Conservation (phyloP, 2,329 filamentous ascomycete species). For the Bipolaris victoriae region DNA sequence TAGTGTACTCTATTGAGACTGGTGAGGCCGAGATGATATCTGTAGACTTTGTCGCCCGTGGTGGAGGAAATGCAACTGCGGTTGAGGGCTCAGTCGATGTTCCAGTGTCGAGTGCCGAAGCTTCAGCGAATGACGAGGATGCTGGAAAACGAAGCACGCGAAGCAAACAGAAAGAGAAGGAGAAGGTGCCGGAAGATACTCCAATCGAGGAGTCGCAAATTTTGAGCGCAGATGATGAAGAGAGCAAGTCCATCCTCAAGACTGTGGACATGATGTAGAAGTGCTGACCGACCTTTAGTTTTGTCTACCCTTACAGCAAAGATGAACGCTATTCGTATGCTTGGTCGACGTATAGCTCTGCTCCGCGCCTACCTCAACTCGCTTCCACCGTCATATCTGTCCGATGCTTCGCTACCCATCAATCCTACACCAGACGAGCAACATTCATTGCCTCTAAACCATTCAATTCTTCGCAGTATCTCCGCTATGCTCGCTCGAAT, state of each 20-base stretch:
- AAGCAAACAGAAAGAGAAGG: constrained; percentile 59
- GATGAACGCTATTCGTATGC: constrained; percentile 91
- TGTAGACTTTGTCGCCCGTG: constrained; percentile 88
- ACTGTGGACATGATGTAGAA: neutral
- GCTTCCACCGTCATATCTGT: constrained; percentile 70
- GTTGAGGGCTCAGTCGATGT: constrained; percentile 43
- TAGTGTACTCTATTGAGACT: constrained; percentile 88
- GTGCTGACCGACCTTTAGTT: constrained; percentile 48
- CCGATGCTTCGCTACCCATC: constrained; percentile 51
- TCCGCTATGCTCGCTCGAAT: constrained; percentile 84
- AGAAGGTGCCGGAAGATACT: constrained; percentile 43
- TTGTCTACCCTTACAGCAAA: constrained; percentile 79
- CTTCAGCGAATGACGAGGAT: constrained; percentile 50
- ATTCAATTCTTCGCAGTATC: constrained; percentile 83
- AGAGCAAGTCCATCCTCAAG: constrained; percentile 53
- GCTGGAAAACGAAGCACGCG: constrained; percentile 59
- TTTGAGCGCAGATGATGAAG: constrained; percentile 68
- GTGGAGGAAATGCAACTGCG: constrained; percentile 78
- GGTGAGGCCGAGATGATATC: constrained; percentile 98
- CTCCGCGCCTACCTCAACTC: constrained; percentile 73
- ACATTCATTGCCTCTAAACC: constrained; percentile 55
- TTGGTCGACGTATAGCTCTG: constrained; percentile 67
- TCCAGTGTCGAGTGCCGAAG: constrained; percentile 17
- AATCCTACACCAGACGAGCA: constrained; percentile 37
- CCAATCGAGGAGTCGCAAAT: constrained; percentile 42